Conservation (phyloP, 805 yeast species). For the Candida tibetensis region DNA sequence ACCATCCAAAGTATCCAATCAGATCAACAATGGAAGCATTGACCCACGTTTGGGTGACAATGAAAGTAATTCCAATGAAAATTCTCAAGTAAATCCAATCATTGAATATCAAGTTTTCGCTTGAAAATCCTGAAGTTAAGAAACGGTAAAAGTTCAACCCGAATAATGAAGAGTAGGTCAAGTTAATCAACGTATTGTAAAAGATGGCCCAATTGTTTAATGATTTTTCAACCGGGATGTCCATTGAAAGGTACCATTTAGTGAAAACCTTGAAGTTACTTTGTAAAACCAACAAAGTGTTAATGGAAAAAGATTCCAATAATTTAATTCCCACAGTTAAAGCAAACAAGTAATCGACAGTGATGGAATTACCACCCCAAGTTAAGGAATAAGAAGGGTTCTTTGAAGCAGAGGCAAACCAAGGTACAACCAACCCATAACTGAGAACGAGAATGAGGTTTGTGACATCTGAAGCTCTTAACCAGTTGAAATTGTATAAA, state of each 20-base stretch:
- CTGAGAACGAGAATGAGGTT: conserved; percentile 44
- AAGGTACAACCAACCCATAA: conserved; percentile 42
- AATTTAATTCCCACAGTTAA: conserved; percentile 48
- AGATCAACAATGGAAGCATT: conserved; percentile 64
- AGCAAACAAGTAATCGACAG: conserved; percentile 29
- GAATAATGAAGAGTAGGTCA: conserved; percentile 56
- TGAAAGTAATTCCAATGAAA: conserved; percentile 57
- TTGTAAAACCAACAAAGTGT: conserved; percentile 54
- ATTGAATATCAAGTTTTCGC: conserved; percentile 17
- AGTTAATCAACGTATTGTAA: conserved; percentile 48
- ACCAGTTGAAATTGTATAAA: conserved; percentile 57
- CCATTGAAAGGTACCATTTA: conserved; percentile 59
- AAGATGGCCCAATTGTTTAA: conserved; percentile 71
- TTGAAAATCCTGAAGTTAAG: conserved; percentile 14
- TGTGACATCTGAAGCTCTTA: conserved; percentile 62
- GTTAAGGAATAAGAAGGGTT: conserved; percentile 19
- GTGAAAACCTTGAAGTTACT: conserved; percentile 63
- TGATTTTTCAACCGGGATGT: conserved; percentile 61
- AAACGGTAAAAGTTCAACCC: conserved; percentile 33
- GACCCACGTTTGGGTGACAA: conserved; percentile 65
- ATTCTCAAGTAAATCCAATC: conserved; percentile 49
- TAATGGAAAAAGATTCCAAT: conserved; percentile 49
- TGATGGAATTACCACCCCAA: conserved; percentile 1
- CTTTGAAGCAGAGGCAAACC: conserved; percentile 24
- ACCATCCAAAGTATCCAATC: conserved; percentile 86